These are phyloP conservation scores for Astrocystis sublimbata DNA, from an alignment of 495 filamentous ascomycete species.

Conservation along the genomic window DNA sequence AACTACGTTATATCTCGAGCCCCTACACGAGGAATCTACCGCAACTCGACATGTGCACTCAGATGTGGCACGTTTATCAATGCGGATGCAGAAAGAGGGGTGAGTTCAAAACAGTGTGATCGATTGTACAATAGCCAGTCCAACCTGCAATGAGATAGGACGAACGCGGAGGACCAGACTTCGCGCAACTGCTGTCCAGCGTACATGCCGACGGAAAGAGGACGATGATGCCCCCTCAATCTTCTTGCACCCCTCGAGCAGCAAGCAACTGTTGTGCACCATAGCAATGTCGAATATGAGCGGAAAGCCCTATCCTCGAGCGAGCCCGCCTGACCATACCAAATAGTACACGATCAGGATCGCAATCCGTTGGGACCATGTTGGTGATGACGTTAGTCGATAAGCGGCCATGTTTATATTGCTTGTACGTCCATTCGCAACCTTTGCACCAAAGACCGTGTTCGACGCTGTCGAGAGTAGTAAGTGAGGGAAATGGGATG, in stretches of 20 bases:
- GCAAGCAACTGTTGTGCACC: slow-evolving; percentile 14
- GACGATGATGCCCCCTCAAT: neutral
- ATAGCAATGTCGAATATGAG: slow-evolving; percentile 13
- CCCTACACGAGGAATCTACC: neutral
- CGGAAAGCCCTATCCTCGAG: slow-evolving; percentile 4
- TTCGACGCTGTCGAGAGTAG: neutral
- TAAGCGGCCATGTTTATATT: slow-evolving; percentile 2
- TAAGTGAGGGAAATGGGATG: slow-evolving; percentile 2
- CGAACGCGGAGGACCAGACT: neutral
- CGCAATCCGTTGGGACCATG: slow-evolving; percentile 12
- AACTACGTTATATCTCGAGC: slow-evolving; percentile 2
- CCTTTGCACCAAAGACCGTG: slow-evolving; percentile 18
- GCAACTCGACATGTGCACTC: slow-evolving; percentile 11
- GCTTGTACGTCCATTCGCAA: slow-evolving; percentile 4
- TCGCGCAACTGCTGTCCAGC: slow-evolving; percentile 10
- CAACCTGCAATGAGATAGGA: slow-evolving; percentile 5
- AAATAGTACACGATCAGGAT: slow-evolving; percentile 7
- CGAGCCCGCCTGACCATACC: slow-evolving; percentile 12
- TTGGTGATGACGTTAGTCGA: slow-evolving; percentile 1
- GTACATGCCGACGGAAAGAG: slow-evolving; percentile 7
- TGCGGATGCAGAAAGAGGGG: slow-evolving; percentile 14
- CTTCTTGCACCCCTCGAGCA: neutral
- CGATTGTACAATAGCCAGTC: slow-evolving; percentile 8
- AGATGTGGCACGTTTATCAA: neutral
- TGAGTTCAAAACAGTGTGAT: slow-evolving; percentile 8